Base-by-base conservation (phyloP, 2,329 filamentous ascomycete genomes). In the Penicillium sp. region DNA sequence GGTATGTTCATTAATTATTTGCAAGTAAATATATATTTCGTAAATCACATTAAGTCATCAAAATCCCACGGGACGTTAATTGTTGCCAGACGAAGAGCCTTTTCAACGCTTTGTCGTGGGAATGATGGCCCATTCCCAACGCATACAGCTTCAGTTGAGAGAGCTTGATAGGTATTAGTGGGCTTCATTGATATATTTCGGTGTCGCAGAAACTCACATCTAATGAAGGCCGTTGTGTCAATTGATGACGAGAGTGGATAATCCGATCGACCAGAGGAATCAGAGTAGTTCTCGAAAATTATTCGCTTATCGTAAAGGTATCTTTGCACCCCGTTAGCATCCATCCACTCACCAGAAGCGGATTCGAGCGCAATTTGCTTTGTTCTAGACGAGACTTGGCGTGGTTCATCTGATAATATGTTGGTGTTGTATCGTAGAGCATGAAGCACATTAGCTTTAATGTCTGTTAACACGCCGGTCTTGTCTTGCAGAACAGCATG, bases 241-340 rank as follows among this genome's bases (percentile, higher is more conserved):
- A 66, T 38, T 23, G 53, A 23, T 10, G 51, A 30, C 10, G 55
- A 49, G 36, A 54, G 47, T 14, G 55, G 40, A 34, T 45, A 57
- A 16, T 52, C 53, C 11, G 44, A 13, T 18, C 50, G 54, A 19
- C 46, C 51, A 46, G 46, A 39, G 7, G 53, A 55, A 38, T 44
- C 52, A n/a, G 45, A 11, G 7, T 49, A 52, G 38, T 51, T 58
- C 18, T 60, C 53, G 35, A 60, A 26, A 34, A 52, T 44, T 42
- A 61, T 53, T 23, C 56, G 56, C 18, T 52, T 61, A 18, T 61
- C 55, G n/a, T 51, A 53, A 40, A 66, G 34, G 16, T 61, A 51
- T 44, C 27, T 53, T 48, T 65, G 64, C n/a, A 66, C 61, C n/a
- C 58, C 63, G 43, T 39, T 59, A n/a, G 61, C 60, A 58, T 67